These are phyloP conservation scores for Trametes villosa DNA, from an alignment of 768 basidiomycete genomes.

Conservation along the genomic window DNA sequence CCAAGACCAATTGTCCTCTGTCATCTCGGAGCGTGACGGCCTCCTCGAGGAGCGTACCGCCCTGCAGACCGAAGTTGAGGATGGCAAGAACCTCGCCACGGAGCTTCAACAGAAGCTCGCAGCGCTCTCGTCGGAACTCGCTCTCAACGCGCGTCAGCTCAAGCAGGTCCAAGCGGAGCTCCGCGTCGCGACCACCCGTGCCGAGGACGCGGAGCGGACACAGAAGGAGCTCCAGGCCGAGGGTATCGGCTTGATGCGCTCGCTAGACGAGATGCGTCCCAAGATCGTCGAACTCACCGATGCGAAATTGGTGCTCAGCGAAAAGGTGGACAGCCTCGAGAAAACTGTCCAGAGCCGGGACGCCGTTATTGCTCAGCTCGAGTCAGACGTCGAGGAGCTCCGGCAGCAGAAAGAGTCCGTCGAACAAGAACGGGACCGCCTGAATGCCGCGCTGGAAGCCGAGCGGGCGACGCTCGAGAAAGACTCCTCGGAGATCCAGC, in stretches of 20 bases:
- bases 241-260: slow-evolving; percentile 75
- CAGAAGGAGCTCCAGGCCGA: slow-evolving; percentile 78
- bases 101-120: slow-evolving; percentile 64
- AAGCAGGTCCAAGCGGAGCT: slow-evolving; percentile 70
- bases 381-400: slow-evolving; percentile 58
- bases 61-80: slow-evolving; percentile 52
- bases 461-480: slow-evolving; percentile 31
- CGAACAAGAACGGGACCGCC: slow-evolving; percentile 40
- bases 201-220: slow-evolving; percentile 72
- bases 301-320: slow-evolving; percentile 67
- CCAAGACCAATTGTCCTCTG: slow-evolving; percentile 47
- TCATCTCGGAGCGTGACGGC: slow-evolving; percentile 50
- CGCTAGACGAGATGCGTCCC: slow-evolving; percentile 84
- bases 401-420: slow-evolving; percentile 53
- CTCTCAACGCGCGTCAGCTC: slow-evolving; percentile 56
- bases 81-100: slow-evolving; percentile 49
- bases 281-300: slow-evolving; percentile 84
- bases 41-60: slow-evolving; percentile 54
- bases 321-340: slow-evolving; percentile 63
- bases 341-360: slow-evolving; percentile 60
- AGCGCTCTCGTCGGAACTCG: slow-evolving; percentile 57
- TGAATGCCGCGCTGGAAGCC: slow-evolving; percentile 30
- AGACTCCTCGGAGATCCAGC: slow-evolving; percentile 61
- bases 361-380: slow-evolving; percentile 61
- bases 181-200: slow-evolving; percentile 63